Evolutionary conservation across 441 rosid species (phyloP), one percentile per base, ranked within the genome.

Genomic region (Eutrema salsugineum): DNA sequence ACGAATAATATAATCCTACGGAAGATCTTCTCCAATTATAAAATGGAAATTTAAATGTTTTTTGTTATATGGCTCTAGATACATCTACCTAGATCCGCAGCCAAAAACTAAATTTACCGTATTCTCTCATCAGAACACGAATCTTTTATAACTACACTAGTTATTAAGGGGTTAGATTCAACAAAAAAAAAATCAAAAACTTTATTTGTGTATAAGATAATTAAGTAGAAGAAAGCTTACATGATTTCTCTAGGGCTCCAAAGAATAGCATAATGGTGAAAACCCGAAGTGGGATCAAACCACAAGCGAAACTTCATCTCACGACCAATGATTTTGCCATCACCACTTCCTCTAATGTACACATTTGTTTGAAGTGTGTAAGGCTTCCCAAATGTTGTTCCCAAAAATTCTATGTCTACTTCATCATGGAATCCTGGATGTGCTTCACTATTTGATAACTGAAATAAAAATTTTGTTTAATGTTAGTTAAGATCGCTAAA

Each of bases 281-380:
- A 91, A 14, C 22, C 71, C 63, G 78, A 42, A 48, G 98, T 91
- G 5, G 97, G 98, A 84, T 94, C 98, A 81, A 94, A 93, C 98
- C 98, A 93, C 7, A 93, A 76, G 60, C 84, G 93, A 75, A 91
- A 93, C 72, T 91, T 91, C 97, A 94, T 88, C 71, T 91, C 98
- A 66, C 98, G 91, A 42, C 98, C 98, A 70, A 94, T 86, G 58
- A 91, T 88, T 69, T 72, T 89, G 1, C 92, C 89, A 81, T 94
- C 98, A 6, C 98, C 98, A 80, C 97, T 94, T 79, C 98, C 98
- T 82, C 93, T 83, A 8, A 94, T 88, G 73, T 94, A 94, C 30
- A 94, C 97, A 79, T 94, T 91, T 16, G 98, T 94, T 81, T 94
- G 98, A 61, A 94, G 85, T 12, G 96, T 90, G 51, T 94, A 94